Evolutionary conservation across 2,329 filamentous ascomycete species (phyloP), one percentile per base, ranked within the genome.

Genomic region (Stagonosporopsis tanaceti): DNA sequence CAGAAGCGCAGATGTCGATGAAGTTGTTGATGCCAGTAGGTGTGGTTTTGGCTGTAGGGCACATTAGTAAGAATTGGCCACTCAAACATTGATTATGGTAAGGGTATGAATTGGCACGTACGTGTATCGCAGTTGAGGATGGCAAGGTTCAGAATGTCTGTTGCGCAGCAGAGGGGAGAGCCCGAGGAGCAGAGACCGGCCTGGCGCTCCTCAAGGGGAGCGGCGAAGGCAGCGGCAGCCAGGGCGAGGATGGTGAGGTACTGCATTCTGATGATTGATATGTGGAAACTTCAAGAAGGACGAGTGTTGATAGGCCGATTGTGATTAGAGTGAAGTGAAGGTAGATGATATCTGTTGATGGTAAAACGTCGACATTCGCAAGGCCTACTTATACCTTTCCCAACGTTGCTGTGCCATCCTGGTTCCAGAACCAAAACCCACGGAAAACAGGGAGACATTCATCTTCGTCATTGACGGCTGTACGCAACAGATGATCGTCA

Each of bases 121-220:
- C 85, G 84, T 56, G 76, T 70, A 17, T 67, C 75, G 72, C 87
- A 89, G 78, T 89, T 77, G 24, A 87, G 77, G 70, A 85, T 77
- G 3, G 81, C 84, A 56, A 87, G 60, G 57, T 84, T 81, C 37
- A 88, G 81, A 32, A 89, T 80, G 62, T 88, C 84, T 24, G 85
- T 86, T 14, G 85, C 83, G 70, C 87, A 89, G 80, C 87, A 89
- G 62, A 84, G 80, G 3, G 82, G 67, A 63, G 68, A 65, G 46
- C 70, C 68, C 7, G 72, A 70, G 38, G 64, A 57, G 74, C 77
- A 79, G 66, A 77, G 64, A n/a, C 58, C 53, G 25, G 53, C 46
- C 57, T 76, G 73, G 65, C 74, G 73, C 53, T 70, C 61, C 24
- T 70, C 65, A 20, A 77, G 63, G 39, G 71, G 59, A 55, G 73